phyloP scores from a whole-genome alignment of 768 basidiomycete species.

The Lentinus tigrinus region DNA sequence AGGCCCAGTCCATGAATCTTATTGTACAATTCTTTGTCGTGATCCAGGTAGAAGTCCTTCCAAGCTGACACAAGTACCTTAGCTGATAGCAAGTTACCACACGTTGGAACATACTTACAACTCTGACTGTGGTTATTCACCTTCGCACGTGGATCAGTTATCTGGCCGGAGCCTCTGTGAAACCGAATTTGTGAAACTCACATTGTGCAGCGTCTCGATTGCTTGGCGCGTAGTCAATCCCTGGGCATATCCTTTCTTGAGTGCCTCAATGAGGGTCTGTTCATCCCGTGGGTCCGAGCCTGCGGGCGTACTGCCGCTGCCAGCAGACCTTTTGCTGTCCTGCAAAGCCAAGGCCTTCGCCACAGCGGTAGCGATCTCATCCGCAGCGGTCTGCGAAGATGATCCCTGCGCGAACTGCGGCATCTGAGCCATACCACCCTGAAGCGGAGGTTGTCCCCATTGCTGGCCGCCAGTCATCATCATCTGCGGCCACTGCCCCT shows the following conservation, averaged over 20 bases:
- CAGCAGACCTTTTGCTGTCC: no score
- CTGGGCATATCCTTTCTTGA: neutral
- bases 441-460: neutral
- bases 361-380: neutral
- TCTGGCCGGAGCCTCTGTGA: no score
- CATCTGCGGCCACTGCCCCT: neutral
- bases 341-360: neutral
- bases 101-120: no score
- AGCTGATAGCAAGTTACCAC: no score
- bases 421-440: neutral
- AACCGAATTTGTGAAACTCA: no score
- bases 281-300: neutral
- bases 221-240: neutral
- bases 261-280: neutral
- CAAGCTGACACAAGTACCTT: no score
- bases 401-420: neutral
- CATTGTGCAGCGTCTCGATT: neutral
- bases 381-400: neutral
- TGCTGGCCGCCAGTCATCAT: neutral
- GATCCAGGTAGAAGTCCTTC: no score
- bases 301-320: no score
- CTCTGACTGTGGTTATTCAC: neutral
- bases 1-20: no score
- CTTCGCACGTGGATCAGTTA: neutral
- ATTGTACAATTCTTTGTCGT: no score